phyloP scores from a whole-genome alignment of 768 basidiomycete genomes.

The Crepidotus variabilis region DNA sequence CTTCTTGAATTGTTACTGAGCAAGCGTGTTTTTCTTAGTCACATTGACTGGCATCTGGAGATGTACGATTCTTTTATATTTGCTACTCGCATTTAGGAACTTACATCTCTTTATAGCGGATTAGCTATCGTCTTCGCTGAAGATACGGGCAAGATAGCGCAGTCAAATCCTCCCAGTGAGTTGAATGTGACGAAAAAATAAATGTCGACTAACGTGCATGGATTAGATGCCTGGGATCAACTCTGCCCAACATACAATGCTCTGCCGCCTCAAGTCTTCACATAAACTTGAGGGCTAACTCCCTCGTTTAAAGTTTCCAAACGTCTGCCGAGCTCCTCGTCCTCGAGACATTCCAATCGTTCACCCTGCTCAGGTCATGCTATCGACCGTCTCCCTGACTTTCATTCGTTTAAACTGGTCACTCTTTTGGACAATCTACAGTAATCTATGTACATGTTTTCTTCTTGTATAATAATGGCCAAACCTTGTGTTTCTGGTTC shows the following conservation, averaged over 20 bases:
- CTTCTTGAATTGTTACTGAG: neutral
- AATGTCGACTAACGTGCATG: neutral
- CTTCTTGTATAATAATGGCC: no score
- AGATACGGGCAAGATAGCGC: conserved; percentile 16
- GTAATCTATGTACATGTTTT: no score
- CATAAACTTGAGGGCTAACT: neutral
- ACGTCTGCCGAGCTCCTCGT: no score
- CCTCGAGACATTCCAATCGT: no score
- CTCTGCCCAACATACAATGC: conserved; percentile 24
- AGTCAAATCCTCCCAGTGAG: conserved; percentile 16
- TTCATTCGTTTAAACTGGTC: neutral
- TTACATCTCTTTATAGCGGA: conserved; percentile 17
- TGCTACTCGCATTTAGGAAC: neutral
- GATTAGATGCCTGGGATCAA: conserved; percentile 15
- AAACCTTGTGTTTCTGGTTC: no score
- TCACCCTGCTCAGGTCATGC: no score
- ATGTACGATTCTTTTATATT: conserved; percentile 15
- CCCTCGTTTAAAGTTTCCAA: neutral
- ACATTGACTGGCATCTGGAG: conserved; percentile 43
- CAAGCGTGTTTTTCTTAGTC: conserved; percentile 18
- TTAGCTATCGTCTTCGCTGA: conserved; percentile 32
- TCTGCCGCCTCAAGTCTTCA: neutral
- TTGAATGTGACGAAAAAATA: neutral
- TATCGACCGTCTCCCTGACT: no score
- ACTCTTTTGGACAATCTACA: neutral